A percentile compares a stretch with the other conserved stretches of the same genome.
Evolutionary conservation across 257 asterid species (phyloP).

Genomic region (Mitragyna speciosa): DNA sequence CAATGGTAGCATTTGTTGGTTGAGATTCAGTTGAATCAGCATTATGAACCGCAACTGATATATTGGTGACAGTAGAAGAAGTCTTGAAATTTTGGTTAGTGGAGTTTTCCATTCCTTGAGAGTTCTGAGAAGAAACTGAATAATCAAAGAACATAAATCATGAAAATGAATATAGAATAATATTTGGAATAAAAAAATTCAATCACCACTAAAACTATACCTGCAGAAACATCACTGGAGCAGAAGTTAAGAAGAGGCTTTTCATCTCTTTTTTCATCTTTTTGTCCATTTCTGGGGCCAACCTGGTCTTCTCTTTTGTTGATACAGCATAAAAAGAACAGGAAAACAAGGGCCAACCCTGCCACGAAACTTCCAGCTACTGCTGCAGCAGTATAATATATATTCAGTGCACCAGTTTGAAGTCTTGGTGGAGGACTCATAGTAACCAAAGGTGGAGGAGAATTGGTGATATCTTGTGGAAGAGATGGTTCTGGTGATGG

Average conservation of each 20-base stretch:
- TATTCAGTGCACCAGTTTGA: slow-evolving; percentile 16
- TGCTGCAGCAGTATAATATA: slow-evolving; percentile 36
- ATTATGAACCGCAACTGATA: slow-evolving; percentile 20
- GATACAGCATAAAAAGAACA: slow-evolving; percentile 42
- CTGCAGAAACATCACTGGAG: slow-evolving; percentile 50
- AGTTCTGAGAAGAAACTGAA: slow-evolving; percentile 50
- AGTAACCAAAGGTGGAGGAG: slow-evolving; percentile 21
- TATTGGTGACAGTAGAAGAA: slow-evolving; percentile 29
- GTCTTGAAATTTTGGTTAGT: slow-evolving; percentile 29
- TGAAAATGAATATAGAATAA: slow-evolving; percentile 18
- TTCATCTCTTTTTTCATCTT: slow-evolving; percentile 64
- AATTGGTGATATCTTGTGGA: slow-evolving; percentile 1
- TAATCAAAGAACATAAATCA: slow-evolving; percentile 13
- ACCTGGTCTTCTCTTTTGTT: slow-evolving; percentile 31
- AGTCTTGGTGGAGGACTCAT: slow-evolving; percentile 9
- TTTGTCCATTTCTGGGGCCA: slow-evolving; percentile 45
- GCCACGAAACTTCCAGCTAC: slow-evolving; percentile 42
- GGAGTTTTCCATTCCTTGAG: slow-evolving; percentile 29
- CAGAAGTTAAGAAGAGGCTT: slow-evolving; percentile 63
- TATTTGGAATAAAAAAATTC: not conserved
- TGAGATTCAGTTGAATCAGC: slow-evolving; percentile 30
- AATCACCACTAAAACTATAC: slow-evolving; percentile 28
- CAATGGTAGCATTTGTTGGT: slow-evolving; percentile 28
- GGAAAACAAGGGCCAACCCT: slow-evolving; percentile 44
- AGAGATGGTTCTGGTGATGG: slow-evolving; percentile 27